These are phyloP conservation scores for Capsicum rhomboideum DNA, from an alignment of 257 asterid genomes.

Conservation along the genomic window DNA sequence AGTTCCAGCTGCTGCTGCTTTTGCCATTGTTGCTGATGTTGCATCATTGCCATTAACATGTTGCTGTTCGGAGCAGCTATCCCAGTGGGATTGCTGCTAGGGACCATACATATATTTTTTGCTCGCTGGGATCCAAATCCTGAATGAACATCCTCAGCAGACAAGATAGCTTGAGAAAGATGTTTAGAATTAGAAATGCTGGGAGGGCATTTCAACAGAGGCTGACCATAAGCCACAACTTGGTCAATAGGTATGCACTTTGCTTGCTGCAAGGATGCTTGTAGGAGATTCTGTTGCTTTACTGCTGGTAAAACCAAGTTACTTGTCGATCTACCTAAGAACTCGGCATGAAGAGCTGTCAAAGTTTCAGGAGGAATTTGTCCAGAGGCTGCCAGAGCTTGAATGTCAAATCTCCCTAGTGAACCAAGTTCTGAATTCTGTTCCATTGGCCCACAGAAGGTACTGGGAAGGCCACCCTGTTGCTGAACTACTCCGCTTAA, in stretches of 20 bases:
- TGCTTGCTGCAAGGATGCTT: slow-evolving; percentile 46
- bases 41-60: slow-evolving; percentile 33
- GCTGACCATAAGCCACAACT: slow-evolving; percentile 45
- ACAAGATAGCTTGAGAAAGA: slow-evolving; percentile 30
- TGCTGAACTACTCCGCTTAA: slow-evolving; percentile 71
- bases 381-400: slow-evolving; percentile 61
- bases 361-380: slow-evolving; percentile 61
- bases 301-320: slow-evolving; percentile 45
- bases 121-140: slow-evolving; percentile 43
- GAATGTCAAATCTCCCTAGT: slow-evolving; percentile 57
- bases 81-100: slow-evolving; percentile 24
- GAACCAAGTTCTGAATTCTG: slow-evolving; percentile 45
- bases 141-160: slow-evolving; percentile 27
- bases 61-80: slow-evolving; percentile 28
- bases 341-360: slow-evolving; percentile 60
- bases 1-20: slow-evolving; percentile 16
- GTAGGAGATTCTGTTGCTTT: slow-evolving; percentile 47
- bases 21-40: slow-evolving; percentile 29
- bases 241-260: slow-evolving; percentile 41
- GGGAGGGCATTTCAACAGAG: slow-evolving; percentile 48
- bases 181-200: slow-evolving; percentile 30
- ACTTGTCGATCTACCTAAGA: slow-evolving; percentile 45
- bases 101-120: slow-evolving; percentile 24
- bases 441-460: slow-evolving; percentile 54
- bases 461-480: slow-evolving; percentile 47